phyloP scores from a whole-genome alignment of 2,329 filamentous ascomycete genomes.

The Trichoderma asperellum region DNA sequence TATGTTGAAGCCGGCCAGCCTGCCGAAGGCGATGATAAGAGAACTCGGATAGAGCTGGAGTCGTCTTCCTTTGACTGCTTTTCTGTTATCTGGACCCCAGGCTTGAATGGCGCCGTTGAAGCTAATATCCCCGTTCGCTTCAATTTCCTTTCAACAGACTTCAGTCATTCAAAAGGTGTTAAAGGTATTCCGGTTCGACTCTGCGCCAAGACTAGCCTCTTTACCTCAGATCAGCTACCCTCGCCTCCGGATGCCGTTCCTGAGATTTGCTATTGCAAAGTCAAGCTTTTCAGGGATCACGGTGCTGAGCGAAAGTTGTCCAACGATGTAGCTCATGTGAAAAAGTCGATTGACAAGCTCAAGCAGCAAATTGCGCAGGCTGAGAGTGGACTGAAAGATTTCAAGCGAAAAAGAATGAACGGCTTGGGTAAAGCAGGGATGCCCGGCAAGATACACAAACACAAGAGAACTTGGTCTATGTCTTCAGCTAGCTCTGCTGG shows the following conservation, averaged over 20 bases:
- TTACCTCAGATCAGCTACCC: conserved; percentile 58
- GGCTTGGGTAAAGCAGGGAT: conserved; percentile 53
- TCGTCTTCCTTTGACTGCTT: conserved; percentile 90
- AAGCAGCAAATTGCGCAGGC: conserved; percentile 89
- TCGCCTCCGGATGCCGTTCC: conserved; percentile 50
- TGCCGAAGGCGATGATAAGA: conserved; percentile 65
- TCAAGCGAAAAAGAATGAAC: conserved; percentile 64
- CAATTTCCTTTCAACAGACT: conserved; percentile 98
- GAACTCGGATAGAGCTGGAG: conserved; percentile 71
- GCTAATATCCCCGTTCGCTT: conserved; percentile 91
- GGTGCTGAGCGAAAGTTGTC: conserved; percentile 93
- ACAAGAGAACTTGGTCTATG: conserved; percentile 95
- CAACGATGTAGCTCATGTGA: conserved; percentile 92
- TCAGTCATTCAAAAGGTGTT: conserved; percentile 97
- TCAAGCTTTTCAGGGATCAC: conserved; percentile 95
- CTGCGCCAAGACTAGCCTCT: conserved; percentile 82
- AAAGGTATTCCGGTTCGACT: conserved; percentile 95
- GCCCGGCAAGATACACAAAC: conserved; percentile 83
- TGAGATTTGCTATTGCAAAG: conserved; percentile 93
- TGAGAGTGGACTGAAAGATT: conserved; percentile 69
- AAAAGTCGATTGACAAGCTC: conserved; percentile 94
- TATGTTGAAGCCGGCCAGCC: conserved; percentile 73
- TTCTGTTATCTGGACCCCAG: conserved; percentile 84
- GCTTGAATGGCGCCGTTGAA: conserved; percentile 68
- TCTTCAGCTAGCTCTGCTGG: conserved; percentile 72